phyloP scores from a whole-genome alignment of 1,284 basidiomycete genomes.

The Pseudozyma tsukubaensis region DNA sequence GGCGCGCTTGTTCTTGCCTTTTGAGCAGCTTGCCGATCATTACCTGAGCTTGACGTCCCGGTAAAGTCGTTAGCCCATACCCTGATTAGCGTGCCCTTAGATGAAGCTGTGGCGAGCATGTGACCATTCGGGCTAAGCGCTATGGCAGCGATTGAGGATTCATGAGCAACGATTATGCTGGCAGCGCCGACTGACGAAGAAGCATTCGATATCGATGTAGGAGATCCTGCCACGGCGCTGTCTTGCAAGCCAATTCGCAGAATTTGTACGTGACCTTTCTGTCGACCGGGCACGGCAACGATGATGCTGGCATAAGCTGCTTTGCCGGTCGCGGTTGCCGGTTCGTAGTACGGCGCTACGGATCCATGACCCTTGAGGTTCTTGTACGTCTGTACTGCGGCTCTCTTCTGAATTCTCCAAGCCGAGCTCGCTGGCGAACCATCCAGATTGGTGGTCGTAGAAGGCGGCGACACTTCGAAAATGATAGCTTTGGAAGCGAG shows the following conservation, averaged over 20 bases:
- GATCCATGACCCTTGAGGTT: slow-evolving; percentile 43
- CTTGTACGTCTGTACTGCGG: slow-evolving; percentile 43
- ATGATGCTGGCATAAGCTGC: slow-evolving; percentile 13
- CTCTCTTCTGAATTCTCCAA: slow-evolving; percentile 47
- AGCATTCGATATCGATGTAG: slow-evolving; percentile 1
- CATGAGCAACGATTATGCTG: slow-evolving; percentile 60
- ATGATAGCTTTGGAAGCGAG: slow-evolving; percentile 51
- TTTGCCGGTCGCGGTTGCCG: neutral
- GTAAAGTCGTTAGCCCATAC: slow-evolving; percentile 50
- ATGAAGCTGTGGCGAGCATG: slow-evolving; percentile 55
- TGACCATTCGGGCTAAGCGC: slow-evolving; percentile 45
- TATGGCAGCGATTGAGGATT: slow-evolving; percentile 47
- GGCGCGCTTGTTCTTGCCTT: slow-evolving; percentile 8
- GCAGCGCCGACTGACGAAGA: slow-evolving; percentile 38
- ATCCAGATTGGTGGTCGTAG: neutral
- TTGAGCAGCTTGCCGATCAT: slow-evolving; percentile 10
- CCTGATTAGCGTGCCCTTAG: slow-evolving; percentile 57
- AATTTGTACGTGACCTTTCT: slow-evolving; percentile 61
- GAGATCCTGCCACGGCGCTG: neutral
- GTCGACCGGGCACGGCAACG: slow-evolving; percentile 55
- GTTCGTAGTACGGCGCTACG: slow-evolving; percentile 18
- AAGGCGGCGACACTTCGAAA: slow-evolving; percentile 47
- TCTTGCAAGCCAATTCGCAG: slow-evolving; percentile 25
- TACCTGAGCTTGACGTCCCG: neutral
- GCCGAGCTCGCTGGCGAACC: slow-evolving; percentile 1